Percentiles rank a stretch among this genome's conserved stretches.
Evolutionary conservation across 2,329 filamentous ascomycete genomes (phyloP).

Genomic region (Emergomyces africanus): DNA sequence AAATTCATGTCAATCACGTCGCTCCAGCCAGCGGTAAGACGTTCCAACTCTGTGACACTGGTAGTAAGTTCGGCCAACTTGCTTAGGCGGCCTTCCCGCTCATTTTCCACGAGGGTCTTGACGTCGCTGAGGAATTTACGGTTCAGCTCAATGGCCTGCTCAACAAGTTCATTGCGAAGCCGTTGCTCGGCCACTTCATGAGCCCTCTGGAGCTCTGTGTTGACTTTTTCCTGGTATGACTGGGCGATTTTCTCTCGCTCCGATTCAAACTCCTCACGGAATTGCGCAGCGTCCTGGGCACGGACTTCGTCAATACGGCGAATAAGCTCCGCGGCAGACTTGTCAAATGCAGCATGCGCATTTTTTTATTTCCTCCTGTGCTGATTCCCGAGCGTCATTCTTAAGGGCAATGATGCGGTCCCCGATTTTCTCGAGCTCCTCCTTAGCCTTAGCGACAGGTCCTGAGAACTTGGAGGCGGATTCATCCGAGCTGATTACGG

Average conservation of each 20-base stretch:
- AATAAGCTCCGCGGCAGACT: slow-evolving; percentile 76
- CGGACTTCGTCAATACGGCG: slow-evolving; percentile 75
- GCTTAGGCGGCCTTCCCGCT: slow-evolving; percentile 75
- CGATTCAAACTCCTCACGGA: slow-evolving; percentile 75
- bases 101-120: slow-evolving; percentile 68
- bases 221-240: slow-evolving; percentile 67
- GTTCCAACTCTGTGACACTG: slow-evolving; percentile 71
- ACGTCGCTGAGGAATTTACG: slow-evolving; percentile 70
- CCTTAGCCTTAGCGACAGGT: slow-evolving; percentile 75
- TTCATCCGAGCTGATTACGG: slow-evolving; percentile 79
- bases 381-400: slow-evolving; percentile 52
- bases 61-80: slow-evolving; percentile 69
- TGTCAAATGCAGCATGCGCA: slow-evolving; percentile 66
- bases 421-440: slow-evolving; percentile 65
- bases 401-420: slow-evolving; percentile 65
- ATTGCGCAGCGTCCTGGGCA: slow-evolving; percentile 65
- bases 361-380: slow-evolving; percentile 62
- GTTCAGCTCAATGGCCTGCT: slow-evolving; percentile 84
- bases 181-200: slow-evolving; percentile 71
- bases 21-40: slow-evolving; percentile 80
- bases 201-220: slow-evolving; percentile 65
- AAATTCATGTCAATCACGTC: slow-evolving; percentile 80
- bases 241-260: slow-evolving; percentile 70
- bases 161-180: slow-evolving; percentile 69
- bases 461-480: slow-evolving; percentile 63